Evolutionary conservation across 257 asterid species (phyloP).

Genomic region (Ilex asprella): DNA sequence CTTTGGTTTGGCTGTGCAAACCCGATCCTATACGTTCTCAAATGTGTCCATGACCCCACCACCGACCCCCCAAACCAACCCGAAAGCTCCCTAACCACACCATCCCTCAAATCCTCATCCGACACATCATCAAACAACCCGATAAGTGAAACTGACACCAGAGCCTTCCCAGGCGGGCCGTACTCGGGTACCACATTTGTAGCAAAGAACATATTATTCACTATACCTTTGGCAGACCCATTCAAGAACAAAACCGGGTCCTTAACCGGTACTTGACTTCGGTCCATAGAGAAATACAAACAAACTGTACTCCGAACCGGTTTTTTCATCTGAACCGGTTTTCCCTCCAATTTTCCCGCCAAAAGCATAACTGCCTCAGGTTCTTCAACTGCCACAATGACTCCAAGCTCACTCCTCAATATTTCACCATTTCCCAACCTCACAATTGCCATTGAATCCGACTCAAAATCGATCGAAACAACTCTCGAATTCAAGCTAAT

Average conservation of each 20-base stretch:
- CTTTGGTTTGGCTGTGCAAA: slow-evolving; percentile 90
- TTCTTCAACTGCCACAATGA: slow-evolving; percentile 78
- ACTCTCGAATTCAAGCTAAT: slow-evolving; percentile 50
- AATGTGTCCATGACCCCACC: slow-evolving; percentile 56
- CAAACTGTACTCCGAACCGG: slow-evolving; percentile 80
- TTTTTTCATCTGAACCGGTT: slow-evolving; percentile 21
- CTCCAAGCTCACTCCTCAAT: slow-evolving; percentile 51
- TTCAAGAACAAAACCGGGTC: slow-evolving; percentile 74
- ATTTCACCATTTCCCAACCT: slow-evolving; percentile 45
- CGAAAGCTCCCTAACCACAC: slow-evolving; percentile 52
- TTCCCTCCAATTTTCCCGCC: slow-evolving; percentile 27
- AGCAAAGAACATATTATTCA: slow-evolving; percentile 88
- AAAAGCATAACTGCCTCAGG: slow-evolving; percentile 51
- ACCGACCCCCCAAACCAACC: slow-evolving; percentile 65
- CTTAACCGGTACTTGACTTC: slow-evolving; percentile 41
- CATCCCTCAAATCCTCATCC: slow-evolving; percentile 56
- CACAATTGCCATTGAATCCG: slow-evolving; percentile 26
- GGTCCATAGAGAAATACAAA: slow-evolving; percentile 59
- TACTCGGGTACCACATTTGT: slow-evolving; percentile 76
- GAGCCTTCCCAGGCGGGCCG: slow-evolving; percentile 69
- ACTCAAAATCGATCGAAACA: slow-evolving; percentile 28
- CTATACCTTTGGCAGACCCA: slow-evolving; percentile 71
- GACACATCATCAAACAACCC: slow-evolving; percentile 44
- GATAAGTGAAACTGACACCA: slow-evolving; percentile 69
- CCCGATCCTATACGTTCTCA: slow-evolving; percentile 62